phyloP scores from a whole-genome alignment of 1,139 yeast species.

The Taphrina pruni region DNA sequence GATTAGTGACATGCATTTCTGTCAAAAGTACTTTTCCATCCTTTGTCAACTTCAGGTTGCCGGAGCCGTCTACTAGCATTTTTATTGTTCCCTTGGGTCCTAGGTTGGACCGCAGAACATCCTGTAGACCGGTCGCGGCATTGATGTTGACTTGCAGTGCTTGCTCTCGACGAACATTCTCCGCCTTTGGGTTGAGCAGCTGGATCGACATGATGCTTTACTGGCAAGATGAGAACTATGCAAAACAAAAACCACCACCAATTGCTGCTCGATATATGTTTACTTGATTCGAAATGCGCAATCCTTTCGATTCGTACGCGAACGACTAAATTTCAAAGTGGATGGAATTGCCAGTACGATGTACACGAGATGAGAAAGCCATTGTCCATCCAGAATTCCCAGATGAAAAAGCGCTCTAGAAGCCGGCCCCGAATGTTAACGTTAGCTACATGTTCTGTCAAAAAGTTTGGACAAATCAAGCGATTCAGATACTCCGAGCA shows the following conservation, averaged over 20 bases:
- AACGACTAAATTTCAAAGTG: slow-evolving; percentile 4
- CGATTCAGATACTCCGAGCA: too few relatives aligned
- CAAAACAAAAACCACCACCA: too few relatives aligned
- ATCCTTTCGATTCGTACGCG: neutral
- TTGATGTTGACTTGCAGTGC: slow-evolving; percentile 90
- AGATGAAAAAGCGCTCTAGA: too few relatives aligned
- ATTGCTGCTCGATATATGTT: too few relatives aligned
- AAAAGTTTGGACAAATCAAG: too few relatives aligned
- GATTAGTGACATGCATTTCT: slow-evolving; percentile 98
- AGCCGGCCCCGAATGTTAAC: too few relatives aligned
- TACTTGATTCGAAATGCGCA: too few relatives aligned
- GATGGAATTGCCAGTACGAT: neutral
- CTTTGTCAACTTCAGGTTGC: slow-evolving; percentile 90
- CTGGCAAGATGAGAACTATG: neutral
- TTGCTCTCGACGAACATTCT: slow-evolving; percentile 89
- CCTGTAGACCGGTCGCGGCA: slow-evolving; percentile 96
- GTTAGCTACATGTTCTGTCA: too few relatives aligned
- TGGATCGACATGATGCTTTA: slow-evolving; percentile 54
- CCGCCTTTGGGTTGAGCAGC: slow-evolving; percentile 94
- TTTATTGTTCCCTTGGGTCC: slow-evolving; percentile 98
- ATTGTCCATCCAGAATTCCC: neutral
- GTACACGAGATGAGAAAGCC: slow-evolving; percentile 2
- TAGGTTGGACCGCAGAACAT: slow-evolving; percentile 83
- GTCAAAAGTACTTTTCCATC: slow-evolving; percentile 93
- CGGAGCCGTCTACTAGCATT: slow-evolving; percentile 96